These are phyloP conservation scores for Calonectria pseudoreteaudii DNA, from an alignment of 2,329 filamentous ascomycete species.

Conservation along the genomic window DNA sequence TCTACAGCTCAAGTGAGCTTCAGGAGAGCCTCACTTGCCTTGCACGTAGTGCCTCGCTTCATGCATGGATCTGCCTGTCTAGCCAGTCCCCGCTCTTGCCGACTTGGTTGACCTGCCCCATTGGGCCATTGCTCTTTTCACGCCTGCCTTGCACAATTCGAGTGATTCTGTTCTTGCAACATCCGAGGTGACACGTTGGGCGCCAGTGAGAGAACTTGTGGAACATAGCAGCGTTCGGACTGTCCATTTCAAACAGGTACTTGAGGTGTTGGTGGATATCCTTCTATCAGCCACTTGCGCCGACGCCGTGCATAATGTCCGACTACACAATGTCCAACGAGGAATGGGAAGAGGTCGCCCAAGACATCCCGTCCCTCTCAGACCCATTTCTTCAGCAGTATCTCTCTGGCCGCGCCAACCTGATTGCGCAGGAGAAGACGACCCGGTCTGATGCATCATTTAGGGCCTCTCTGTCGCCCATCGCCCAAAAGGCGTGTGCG, in stretches of 20 bases:
- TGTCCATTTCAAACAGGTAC: neutral
- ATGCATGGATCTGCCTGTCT: neutral
- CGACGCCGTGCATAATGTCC: conserved; percentile 44
- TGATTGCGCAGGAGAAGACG: conserved; percentile 85
- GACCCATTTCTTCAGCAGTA: conserved; percentile 89
- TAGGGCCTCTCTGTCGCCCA: conserved; percentile 79
- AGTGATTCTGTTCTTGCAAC: conserved; percentile 5
- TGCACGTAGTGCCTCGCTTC: neutral
- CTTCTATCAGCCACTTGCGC: neutral
- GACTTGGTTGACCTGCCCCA: conserved; percentile 23
- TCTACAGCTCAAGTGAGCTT: neutral
- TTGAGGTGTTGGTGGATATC: neutral
- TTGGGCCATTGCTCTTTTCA: conserved; percentile 12
- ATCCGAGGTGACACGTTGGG: neutral
- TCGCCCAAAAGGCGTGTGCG: conserved; percentile 79
- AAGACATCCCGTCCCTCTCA: conserved; percentile 66
- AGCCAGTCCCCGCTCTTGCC: conserved; percentile 19
- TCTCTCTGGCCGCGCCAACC: conserved; percentile 76
- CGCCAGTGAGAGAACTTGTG: neutral
- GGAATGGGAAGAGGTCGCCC: conserved; percentile 69
- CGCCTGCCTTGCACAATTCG: neutral
- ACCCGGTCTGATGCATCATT: conserved; percentile 81
- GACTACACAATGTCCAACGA: conserved; percentile 58
- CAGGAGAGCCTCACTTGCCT: conserved; percentile 6
- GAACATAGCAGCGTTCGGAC: neutral